Conservation (phyloP, 768 basidiomycete species). For the Russula lepida region DNA sequence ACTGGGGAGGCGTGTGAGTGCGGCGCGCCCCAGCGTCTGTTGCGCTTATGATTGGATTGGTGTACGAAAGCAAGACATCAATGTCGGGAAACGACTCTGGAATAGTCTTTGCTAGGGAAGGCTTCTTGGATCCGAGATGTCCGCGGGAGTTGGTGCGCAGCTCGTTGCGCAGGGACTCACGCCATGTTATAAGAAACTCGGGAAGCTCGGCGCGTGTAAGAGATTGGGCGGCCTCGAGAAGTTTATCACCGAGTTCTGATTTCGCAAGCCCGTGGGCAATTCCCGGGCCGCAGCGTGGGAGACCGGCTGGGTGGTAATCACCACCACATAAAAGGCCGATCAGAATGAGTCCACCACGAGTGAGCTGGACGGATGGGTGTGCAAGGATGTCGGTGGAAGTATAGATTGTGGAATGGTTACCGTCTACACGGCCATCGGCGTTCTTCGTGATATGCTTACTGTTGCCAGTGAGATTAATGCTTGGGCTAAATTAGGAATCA, state of each 20-base stretch:
- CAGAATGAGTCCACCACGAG: slow-evolving; percentile 60
- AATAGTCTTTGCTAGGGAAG: slow-evolving; percentile 54
- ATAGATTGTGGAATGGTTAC: slow-evolving; percentile 51
- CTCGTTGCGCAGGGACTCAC: slow-evolving; percentile 50
- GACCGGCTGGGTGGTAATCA: slow-evolving; percentile 73
- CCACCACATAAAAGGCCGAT: slow-evolving; percentile 84
- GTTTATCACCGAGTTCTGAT: slow-evolving; percentile 69
- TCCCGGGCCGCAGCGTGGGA: slow-evolving; percentile 56
- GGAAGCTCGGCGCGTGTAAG: slow-evolving; percentile 35
- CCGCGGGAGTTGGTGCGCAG: slow-evolving; percentile 61
- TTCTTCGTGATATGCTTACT: slow-evolving; percentile 53
- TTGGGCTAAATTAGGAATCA: slow-evolving; percentile 38
- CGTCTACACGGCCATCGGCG: slow-evolving; percentile 60
- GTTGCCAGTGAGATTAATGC: slow-evolving; percentile 67
- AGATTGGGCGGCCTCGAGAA: slow-evolving; percentile 50
- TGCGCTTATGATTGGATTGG: slow-evolving; percentile 68
- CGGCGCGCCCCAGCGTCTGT: slow-evolving; percentile 36
- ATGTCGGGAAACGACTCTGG: slow-evolving; percentile 63
- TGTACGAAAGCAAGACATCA: slow-evolving; percentile 69
- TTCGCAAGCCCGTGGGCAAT: slow-evolving; percentile 73
- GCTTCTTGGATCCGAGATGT: slow-evolving; percentile 54
- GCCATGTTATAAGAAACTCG: slow-evolving; percentile 55
- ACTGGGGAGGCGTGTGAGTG: slow-evolving; percentile 30
- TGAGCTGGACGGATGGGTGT: slow-evolving; percentile 45
- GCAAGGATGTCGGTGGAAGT: slow-evolving; percentile 33